Evolutionary conservation across 257 asterid species (phyloP), one percentile per base, ranked within the genome.

Genomic region (Scutellaria baicalensis): DNA sequence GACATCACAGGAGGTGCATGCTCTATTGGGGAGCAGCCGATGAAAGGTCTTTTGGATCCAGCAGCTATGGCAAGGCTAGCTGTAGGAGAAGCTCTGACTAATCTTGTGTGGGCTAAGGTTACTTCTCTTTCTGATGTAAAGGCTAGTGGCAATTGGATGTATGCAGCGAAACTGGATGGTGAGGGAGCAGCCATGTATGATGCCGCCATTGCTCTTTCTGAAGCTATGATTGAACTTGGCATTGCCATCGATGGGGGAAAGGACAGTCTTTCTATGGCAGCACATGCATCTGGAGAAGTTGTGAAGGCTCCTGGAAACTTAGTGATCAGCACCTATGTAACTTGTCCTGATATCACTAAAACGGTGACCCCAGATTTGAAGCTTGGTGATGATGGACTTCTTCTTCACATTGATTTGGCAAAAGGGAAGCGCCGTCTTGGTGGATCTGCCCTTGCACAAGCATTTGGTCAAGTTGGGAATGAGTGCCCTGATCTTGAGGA

Each of bases 101-200:
- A 91, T 81, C 94, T 91, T 45, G 94, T 91, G 17, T 91, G 96
- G 97, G 97, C 96, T 9, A 80, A 79, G 78, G 87, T 91, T 57
- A 93, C 96, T 66, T 87, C 96, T 79, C 89, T 93, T 65, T 80
- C 92, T 33, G 94, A 93, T 57, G 91, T 91, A 14, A 93, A 93
- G 79, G 95, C 95, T 4, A 93, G 99, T 75, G 99, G 96, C 42
- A 93, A 93, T 73, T 93, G 97, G 97, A 91, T 91, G 99, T 93
- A 93, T 73, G 99, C 99, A 31, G 97, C 97, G n/a, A 93, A 91
- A 78, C 75, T 93, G 31, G 97, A 91, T 48, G 99, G 96, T 21
- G 97, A 93, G 80, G 99, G 97, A 51, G 97, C 96, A 2, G 90
- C 87, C 61, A 93, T 93, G 99, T 91, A 89, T 55, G 99, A 93